These are phyloP conservation scores for Penicillium dipodomyicola DNA, from an alignment of 495 filamentous ascomycete species.

Conservation along the genomic window DNA sequence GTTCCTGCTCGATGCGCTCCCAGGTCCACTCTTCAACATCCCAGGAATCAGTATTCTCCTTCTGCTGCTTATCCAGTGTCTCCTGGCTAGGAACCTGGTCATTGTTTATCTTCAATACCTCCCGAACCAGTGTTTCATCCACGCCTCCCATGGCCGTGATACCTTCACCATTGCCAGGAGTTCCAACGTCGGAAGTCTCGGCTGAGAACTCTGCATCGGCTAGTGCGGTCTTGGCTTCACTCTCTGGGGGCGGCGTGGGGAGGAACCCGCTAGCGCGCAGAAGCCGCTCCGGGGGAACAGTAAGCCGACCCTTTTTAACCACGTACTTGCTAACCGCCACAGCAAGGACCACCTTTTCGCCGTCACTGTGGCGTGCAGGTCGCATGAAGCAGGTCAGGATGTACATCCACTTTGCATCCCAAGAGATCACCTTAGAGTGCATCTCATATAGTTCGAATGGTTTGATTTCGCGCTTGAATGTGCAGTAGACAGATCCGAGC, in stretches of 20 bases:
- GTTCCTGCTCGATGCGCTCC: constrained; percentile 57
- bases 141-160: constrained; percentile 32
- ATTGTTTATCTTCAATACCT: constrained; percentile 37
- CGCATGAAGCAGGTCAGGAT: constrained; percentile 69
- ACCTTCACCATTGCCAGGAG: constrained; percentile 37
- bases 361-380: constrained; percentile 40
- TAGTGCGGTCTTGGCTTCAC: constrained; percentile 1
- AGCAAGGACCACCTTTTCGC: constrained; percentile 62
- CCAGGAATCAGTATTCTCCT: constrained; percentile 38
- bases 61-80: constrained; percentile 32
- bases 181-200: constrained; percentile 37
- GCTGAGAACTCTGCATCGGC: constrained; percentile 25
- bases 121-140: constrained; percentile 38
- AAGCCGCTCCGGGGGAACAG: constrained; percentile 76
- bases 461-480: constrained; percentile 66
- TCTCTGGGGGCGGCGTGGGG: constrained; percentile 26
- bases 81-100: constrained; percentile 30
- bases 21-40: constrained; percentile 49
- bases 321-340: constrained; percentile 83
- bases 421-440: constrained; percentile 62
- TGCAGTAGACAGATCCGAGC: constrained; percentile 64
- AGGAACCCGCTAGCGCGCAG: constrained; percentile 67
- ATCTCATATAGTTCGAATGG: constrained; percentile 66
- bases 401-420: constrained; percentile 86
- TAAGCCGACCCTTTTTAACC: constrained; percentile 82